Conservation (phyloP, 305 asterid genomes). For the Plantago coronopus region DNA sequence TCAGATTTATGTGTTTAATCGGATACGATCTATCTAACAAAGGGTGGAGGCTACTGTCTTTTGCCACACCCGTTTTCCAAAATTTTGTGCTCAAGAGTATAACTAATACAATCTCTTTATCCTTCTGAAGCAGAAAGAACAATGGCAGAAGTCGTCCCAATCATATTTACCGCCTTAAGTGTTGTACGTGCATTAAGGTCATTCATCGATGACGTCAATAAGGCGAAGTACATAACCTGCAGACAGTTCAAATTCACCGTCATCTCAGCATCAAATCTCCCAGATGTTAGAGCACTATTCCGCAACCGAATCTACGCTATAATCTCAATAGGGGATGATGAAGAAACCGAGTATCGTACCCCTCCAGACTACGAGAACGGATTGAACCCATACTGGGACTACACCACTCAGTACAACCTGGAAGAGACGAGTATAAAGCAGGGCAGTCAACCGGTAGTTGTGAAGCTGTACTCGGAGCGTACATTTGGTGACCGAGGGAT, state of each 20-base stretch:
- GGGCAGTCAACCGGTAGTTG: neutral
- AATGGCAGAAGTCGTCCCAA: too few species aligned
- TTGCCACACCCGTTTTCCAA: too few species aligned
- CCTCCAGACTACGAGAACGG: neutral
- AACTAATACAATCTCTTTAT: too few species aligned
- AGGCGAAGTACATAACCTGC: neutral
- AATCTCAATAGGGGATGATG: slow-evolving; percentile 10
- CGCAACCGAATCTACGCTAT: neutral
- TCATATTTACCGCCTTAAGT: too few species aligned
- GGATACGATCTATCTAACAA: too few species aligned
- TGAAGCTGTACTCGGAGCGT: slow-evolving; percentile 2
- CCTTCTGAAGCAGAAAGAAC: too few species aligned
- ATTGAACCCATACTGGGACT: slow-evolving; percentile 8
- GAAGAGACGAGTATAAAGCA: neutral
- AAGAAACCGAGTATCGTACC: neutral
- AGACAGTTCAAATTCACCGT: slow-evolving; percentile 1
- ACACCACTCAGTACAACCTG: neutral
- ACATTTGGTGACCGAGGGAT: neutral
- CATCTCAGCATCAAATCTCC: slow-evolving; percentile 9
- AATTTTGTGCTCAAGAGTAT: too few species aligned
- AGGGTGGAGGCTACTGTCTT: too few species aligned
- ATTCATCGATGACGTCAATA: too few species aligned
- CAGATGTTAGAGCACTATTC: neutral
- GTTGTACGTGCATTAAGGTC: too few species aligned
- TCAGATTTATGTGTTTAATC: too few species aligned